Evolutionary conservation across 2,329 filamentous ascomycete genomes (phyloP).

Genomic region (Colletotrichum tanaceti): DNA sequence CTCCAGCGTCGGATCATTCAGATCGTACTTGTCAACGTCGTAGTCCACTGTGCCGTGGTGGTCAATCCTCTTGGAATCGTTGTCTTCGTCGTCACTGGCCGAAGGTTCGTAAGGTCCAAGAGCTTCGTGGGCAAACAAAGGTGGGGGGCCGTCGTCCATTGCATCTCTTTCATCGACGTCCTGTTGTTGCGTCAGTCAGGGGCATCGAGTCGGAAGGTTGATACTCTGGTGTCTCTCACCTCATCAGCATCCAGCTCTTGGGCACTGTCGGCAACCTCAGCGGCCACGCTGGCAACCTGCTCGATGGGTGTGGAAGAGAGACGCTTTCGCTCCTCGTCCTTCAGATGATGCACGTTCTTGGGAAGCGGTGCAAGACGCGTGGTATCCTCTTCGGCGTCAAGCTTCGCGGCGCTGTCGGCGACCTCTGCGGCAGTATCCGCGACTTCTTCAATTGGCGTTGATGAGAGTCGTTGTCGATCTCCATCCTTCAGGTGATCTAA

Average conservation of each 20-base stretch:
- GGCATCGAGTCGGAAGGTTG: neutral
- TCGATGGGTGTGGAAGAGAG: slow-evolving; percentile 54
- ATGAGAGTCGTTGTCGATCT: slow-evolving; percentile 50
- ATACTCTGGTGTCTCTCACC: slow-evolving; percentile 1
- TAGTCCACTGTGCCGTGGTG: slow-evolving; percentile 39
- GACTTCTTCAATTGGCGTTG: slow-evolving; percentile 55
- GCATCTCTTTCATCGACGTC: slow-evolving; percentile 38
- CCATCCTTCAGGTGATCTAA: slow-evolving; percentile 40
- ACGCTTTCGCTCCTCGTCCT: slow-evolving; percentile 47
- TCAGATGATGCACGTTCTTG: slow-evolving; percentile 18
- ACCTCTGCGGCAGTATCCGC: slow-evolving; percentile 58
- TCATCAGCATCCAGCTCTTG: slow-evolving; percentile 50
- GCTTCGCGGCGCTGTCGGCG: slow-evolving; percentile 53
- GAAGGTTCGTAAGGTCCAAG: slow-evolving; percentile 55
- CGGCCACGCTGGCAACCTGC: slow-evolving; percentile 56
- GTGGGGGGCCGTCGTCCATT: slow-evolving; percentile 46
- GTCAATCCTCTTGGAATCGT: neutral
- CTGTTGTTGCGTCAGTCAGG: slow-evolving; percentile 9
- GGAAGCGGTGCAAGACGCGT: neutral
- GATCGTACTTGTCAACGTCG: slow-evolving; percentile 50
- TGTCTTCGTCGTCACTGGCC: slow-evolving; percentile 48
- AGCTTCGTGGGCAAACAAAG: slow-evolving; percentile 61
- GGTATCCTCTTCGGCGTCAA: slow-evolving; percentile 46
- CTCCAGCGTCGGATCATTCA: slow-evolving; percentile 62
- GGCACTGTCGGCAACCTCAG: slow-evolving; percentile 59